Conservation (phyloP, 805 yeast species). For the Metschnikowia henanensis region DNA sequence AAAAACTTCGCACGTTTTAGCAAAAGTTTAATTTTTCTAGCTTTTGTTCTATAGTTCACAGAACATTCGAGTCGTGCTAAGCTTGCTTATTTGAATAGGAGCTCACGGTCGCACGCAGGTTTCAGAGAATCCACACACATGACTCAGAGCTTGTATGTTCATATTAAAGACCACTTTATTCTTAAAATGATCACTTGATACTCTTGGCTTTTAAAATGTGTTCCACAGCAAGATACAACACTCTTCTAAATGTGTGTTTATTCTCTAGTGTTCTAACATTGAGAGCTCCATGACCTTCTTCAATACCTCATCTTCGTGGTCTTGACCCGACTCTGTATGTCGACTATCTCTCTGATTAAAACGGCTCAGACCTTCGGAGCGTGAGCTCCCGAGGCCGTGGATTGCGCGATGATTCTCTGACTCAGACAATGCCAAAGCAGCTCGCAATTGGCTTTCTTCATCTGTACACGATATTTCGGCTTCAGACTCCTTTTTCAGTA, state of each 20-base stretch:
- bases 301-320: conserved; percentile 21
- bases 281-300: conserved; percentile 22
- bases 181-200: too few species aligned
- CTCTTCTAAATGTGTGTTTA: neutral
- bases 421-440: conserved; percentile 11
- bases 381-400: neutral
- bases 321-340: neutral
- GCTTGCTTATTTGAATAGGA: too few species aligned
- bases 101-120: too few species aligned
- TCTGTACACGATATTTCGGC: neutral
- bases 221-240: too few species aligned
- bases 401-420: conserved; percentile 12
- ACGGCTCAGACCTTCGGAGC: conserved; percentile 6
- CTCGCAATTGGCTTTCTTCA: conserved; percentile 4
- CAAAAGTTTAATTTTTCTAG: too few species aligned
- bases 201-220: too few species aligned
- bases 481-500: neutral
- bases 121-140: too few species aligned
- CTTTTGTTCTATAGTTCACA: too few species aligned
- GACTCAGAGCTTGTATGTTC: too few species aligned
- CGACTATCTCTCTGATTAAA: neutral
- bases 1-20: too few species aligned
- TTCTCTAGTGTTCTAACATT: conserved; percentile 14
- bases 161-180: too few species aligned
- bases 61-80: too few species aligned